Evolutionary conservation across 2,329 filamentous ascomycete genomes (phyloP).

Genomic region (Penicillium sp.): DNA sequence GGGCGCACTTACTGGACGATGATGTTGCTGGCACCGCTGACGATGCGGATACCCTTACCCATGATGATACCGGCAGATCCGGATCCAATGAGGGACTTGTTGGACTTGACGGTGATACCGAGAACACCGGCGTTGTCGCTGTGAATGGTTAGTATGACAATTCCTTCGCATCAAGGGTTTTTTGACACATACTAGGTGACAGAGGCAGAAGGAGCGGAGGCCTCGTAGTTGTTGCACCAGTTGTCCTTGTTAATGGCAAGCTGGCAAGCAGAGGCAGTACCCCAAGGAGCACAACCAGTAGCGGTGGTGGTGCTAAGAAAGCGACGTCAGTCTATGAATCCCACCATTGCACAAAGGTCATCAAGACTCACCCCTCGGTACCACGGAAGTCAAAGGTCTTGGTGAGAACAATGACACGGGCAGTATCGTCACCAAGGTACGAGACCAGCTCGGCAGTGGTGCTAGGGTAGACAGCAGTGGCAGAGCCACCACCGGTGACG

Average conservation of each 20-base stretch:
- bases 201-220: conserved; percentile 51
- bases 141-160: not conserved
- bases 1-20: conserved; percentile 53
- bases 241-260: conserved; percentile 61
- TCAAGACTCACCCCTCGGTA: conserved; percentile 48
- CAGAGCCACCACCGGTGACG: conserved; percentile 62
- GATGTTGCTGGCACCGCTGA: conserved; percentile 54
- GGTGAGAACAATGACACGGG: conserved; percentile 57
- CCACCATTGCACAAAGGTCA: not conserved
- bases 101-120: conserved; percentile 56
- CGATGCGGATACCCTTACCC: conserved; percentile 59
- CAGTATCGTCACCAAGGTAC: conserved; percentile 57
- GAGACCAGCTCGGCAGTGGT: conserved; percentile 59
- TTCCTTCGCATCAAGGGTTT: not conserved
- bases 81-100: conserved; percentile 61
- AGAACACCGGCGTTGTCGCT: conserved; percentile 54
- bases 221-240: conserved; percentile 63
- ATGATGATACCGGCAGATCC: conserved; percentile 58
- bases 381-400: conserved; percentile 49
- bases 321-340: not conserved
- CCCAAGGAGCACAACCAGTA: conserved; percentile 62
- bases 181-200: conserved; percentile 34
- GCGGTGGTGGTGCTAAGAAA: conserved; percentile 37
- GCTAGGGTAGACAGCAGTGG: conserved; percentile 56
- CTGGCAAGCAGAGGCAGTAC: conserved; percentile 57